phyloP scores from a whole-genome alignment of 2,329 filamentous ascomycete genomes.

The Lasiodiplodia hormozganensis region DNA sequence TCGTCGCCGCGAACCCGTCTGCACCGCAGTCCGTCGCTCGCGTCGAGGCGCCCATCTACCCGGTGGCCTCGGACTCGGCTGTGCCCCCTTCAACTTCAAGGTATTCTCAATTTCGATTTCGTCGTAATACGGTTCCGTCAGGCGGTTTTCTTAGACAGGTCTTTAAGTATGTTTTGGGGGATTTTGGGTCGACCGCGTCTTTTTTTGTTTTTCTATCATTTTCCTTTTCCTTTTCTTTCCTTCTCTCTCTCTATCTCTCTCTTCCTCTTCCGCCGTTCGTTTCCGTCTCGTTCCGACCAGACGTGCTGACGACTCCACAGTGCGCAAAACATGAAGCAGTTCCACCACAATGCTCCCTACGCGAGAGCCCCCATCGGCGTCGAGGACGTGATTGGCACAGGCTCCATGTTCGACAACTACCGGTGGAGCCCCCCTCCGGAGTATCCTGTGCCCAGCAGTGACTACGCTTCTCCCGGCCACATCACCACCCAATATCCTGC shows the following conservation, averaged over 20 bases:
- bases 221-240: background rate
- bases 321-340: conserved; percentile 18
- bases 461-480: conserved; percentile 39
- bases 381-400: conserved; percentile 6
- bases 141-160: conserved; percentile 23
- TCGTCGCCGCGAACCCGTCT: background rate
- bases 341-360: background rate
- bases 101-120: conserved; percentile 28
- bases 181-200: background rate
- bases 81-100: conserved; percentile 27
- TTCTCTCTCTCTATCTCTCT: conserved; percentile 1
- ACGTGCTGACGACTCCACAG: background rate
- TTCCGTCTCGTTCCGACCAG: background rate
- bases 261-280: too few species aligned
- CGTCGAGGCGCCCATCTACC: conserved; percentile 17
- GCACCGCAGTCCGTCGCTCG: conserved; percentile 13
- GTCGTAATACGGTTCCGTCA: conserved; percentile 19
- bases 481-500: conserved; percentile 30
- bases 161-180: conserved; percentile 28
- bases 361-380: conserved; percentile 11
- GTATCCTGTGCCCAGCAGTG: conserved; percentile 41
- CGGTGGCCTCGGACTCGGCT: conserved; percentile 12
- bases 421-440: conserved; percentile 27
- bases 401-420: conserved; percentile 23
- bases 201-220: background rate